Conservation (phyloP, 176 grass and related monocot genomes). For the Bromus sterilis region DNA sequence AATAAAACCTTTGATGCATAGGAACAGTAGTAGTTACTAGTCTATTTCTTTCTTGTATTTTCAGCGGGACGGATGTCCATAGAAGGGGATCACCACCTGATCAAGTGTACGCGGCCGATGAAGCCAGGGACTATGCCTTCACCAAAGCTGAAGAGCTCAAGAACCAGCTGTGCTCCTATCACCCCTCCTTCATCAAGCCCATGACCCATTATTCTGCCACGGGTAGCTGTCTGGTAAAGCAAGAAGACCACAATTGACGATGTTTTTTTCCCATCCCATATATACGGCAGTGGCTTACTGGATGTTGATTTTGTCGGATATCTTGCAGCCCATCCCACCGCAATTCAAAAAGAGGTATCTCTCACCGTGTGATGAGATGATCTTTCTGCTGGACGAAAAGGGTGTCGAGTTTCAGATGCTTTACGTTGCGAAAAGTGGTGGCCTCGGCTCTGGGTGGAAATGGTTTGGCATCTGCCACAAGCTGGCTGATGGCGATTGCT, state of each 20-base stretch:
- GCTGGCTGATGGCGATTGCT: slow-evolving; percentile 68
- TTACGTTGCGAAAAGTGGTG: not conserved
- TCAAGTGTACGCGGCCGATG: slow-evolving; percentile 1
- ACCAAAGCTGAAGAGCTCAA: slow-evolving; percentile 46
- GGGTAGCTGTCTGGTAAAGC: slow-evolving; percentile 31
- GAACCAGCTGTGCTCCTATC: slow-evolving; percentile 19
- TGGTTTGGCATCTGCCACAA: slow-evolving; percentile 54
- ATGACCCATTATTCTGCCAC: slow-evolving; percentile 56
- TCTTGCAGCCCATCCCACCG: slow-evolving; percentile 37
- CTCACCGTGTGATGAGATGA: slow-evolving; percentile 29
- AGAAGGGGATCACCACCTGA: not conserved
- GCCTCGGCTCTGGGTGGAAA: slow-evolving; percentile 24
- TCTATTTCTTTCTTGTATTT: not conserved
- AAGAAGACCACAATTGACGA: not conserved
- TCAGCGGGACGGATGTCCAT: not conserved
- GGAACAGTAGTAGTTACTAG: too few species aligned
- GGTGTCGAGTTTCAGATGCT: not conserved
- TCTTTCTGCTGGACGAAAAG: not conserved
- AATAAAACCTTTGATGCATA: not conserved
- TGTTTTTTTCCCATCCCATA: not conserved
- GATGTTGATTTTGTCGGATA: not conserved
- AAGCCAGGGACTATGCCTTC: not conserved
- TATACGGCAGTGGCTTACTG: not conserved
- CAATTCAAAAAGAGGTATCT: slow-evolving; percentile 18
- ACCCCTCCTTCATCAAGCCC: slow-evolving; percentile 56